Evolutionary conservation across 2,329 filamentous ascomycete species (phyloP).

Genomic region (Decorospora gaudefroyi): DNA sequence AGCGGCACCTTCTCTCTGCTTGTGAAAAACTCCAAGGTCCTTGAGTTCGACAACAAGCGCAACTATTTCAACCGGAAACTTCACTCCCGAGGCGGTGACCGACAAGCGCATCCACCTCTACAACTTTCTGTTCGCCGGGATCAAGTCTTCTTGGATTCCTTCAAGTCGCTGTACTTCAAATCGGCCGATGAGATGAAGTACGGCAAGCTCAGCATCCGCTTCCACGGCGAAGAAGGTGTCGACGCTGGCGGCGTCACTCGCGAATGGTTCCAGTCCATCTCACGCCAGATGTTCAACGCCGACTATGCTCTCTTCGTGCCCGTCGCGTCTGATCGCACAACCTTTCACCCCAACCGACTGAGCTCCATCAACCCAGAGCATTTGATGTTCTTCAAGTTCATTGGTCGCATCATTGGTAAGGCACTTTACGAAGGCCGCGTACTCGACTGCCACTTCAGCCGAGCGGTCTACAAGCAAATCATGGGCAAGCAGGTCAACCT

Average conservation of each 20-base stretch:
- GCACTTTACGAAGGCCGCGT: slow-evolving; percentile 94
- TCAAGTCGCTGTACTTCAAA: slow-evolving; percentile 98
- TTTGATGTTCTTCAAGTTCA: slow-evolving; percentile 98
- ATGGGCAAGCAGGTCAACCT: slow-evolving; percentile 92
- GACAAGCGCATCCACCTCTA: slow-evolving; percentile 71
- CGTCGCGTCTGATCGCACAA: slow-evolving; percentile 94
- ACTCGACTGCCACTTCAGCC: slow-evolving; percentile 97
- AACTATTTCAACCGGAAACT: slow-evolving; percentile 97
- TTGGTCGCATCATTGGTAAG: slow-evolving; percentile 97
- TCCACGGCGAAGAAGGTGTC: slow-evolving; percentile 96
- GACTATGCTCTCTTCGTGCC: slow-evolving; percentile 97
- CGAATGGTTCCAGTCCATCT: slow-evolving; percentile 98
- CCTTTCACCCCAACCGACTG: slow-evolving; percentile 96
- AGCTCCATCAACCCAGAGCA: slow-evolving; percentile 96
- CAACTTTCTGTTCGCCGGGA: slow-evolving; percentile 90
- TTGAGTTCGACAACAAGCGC: slow-evolving; percentile 99
- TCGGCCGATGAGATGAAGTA: slow-evolving; percentile 97
- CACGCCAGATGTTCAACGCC: slow-evolving; percentile 97
- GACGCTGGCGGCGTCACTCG: slow-evolving; percentile 96
- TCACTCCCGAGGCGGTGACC: slow-evolving; percentile 71
- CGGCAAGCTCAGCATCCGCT: slow-evolving; percentile 95
- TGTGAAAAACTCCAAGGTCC: slow-evolving; percentile 97
- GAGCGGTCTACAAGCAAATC: slow-evolving; percentile 97
- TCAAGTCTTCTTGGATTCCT: slow-evolving; percentile 96
- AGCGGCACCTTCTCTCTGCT: slow-evolving; percentile 94